Percentiles rank a stretch among this genome's conserved stretches.
phyloP scores from a whole-genome alignment of 768 basidiomycete genomes.

The Tulasnella sp. region DNA sequence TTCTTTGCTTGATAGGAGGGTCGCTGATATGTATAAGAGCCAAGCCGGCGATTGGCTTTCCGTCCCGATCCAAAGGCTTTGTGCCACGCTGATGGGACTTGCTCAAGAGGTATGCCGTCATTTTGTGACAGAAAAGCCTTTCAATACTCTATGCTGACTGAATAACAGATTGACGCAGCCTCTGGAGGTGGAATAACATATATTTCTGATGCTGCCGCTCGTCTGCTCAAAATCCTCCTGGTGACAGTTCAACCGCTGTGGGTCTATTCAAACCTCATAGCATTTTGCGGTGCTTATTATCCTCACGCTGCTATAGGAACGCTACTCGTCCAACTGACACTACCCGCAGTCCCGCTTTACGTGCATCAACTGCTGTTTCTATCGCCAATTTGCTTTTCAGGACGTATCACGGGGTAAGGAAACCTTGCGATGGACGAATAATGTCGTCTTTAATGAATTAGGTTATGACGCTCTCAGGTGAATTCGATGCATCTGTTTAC shows the following conservation, averaged over 20 bases:
- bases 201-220: constrained; percentile 4
- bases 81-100: not conserved
- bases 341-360: not conserved
- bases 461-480: not conserved
- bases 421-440: too few species aligned
- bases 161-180: not conserved
- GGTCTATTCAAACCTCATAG: not conserved
- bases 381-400: constrained; percentile 12
- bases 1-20: not conserved
- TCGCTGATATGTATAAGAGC: not conserved
- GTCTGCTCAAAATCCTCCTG: constrained; percentile 8
- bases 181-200: not conserved
- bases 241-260: not conserved
- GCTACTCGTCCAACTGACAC: not conserved
- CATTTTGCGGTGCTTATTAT: not conserved
- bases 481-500: constrained; percentile 12
- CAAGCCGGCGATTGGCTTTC: constrained; percentile 2
- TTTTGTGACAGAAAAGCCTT: not conserved
- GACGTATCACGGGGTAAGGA: constrained; percentile 2
- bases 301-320: not conserved
- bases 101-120: constrained; percentile 1
- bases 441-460: not conserved
- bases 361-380: constrained; percentile 2
- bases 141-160: not conserved
- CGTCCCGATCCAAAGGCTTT: not conserved